These are phyloP conservation scores for Guadua angustifolia DNA, from an alignment of 176 grass and related monocot genomes.

Conservation along the genomic window DNA sequence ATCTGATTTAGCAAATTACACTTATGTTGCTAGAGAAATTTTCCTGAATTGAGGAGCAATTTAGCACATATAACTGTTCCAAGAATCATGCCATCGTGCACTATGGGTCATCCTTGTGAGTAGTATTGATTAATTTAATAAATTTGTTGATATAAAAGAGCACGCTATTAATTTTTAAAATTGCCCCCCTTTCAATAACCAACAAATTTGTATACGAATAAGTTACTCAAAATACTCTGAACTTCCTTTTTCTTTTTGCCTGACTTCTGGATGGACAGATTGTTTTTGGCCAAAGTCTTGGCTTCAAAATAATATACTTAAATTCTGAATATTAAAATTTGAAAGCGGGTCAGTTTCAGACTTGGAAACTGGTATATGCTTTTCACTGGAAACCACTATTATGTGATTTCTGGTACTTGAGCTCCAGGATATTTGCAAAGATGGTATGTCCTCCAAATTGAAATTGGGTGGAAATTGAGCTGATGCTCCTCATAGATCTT, in stretches of 20 bases:
- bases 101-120: background rate
- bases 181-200: background rate
- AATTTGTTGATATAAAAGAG: slow-evolving; percentile 4
- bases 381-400: background rate
- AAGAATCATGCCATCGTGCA: background rate
- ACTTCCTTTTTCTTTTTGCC: background rate
- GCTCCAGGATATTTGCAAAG: slow-evolving; percentile 4
- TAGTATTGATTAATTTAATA: background rate
- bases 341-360: slow-evolving; percentile 28
- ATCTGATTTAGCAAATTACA: background rate
- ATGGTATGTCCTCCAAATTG: background rate
- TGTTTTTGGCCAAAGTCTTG: slow-evolving; percentile 35
- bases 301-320: slow-evolving; percentile 15
- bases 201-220: slow-evolving; percentile 33
- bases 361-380: slow-evolving; percentile 11
- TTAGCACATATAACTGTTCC: background rate
- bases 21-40: slow-evolving; percentile 1
- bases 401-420: slow-evolving; percentile 18
- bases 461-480: background rate
- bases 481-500: slow-evolving; percentile 1
- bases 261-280: slow-evolving; percentile 43
- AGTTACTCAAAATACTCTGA: slow-evolving; percentile 33
- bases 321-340: slow-evolving; percentile 20
- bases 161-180: slow-evolving; percentile 15
- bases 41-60: background rate